phyloP scores from a whole-genome alignment of 805 yeast species.

The Metschnikowia kofuensis region DNA sequence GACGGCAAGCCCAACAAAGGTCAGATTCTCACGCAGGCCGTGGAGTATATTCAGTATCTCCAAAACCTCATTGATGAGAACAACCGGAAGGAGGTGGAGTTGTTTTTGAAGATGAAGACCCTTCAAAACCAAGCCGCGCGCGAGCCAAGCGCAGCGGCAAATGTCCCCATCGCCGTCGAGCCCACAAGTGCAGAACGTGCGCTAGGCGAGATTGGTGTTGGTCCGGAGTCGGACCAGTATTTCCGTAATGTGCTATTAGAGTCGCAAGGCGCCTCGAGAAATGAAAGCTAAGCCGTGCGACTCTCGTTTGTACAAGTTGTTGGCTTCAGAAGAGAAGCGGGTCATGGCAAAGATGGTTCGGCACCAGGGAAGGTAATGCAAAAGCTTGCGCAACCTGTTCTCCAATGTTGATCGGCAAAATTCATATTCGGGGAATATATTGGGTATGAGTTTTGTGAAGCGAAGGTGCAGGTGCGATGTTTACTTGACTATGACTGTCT shows the following conservation, averaged over 20 bases:
- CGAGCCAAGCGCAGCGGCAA: slow-evolving; percentile 23
- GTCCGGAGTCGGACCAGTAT: slow-evolving; percentile 57
- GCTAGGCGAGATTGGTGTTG: slow-evolving; percentile 76
- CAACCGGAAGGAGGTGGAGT: slow-evolving; percentile 75
- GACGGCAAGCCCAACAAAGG: slow-evolving; percentile 88
- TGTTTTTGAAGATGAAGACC: slow-evolving; percentile 56
- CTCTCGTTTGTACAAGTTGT: no score
- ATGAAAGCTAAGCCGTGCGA: not conserved
- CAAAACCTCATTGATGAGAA: slow-evolving; percentile 75
- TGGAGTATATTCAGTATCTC: slow-evolving; percentile 63
- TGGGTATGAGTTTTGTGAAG: no score
- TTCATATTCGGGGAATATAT: no score
- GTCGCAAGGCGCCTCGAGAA: not conserved
- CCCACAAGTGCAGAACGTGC: slow-evolving; percentile 79
- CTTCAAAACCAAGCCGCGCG: slow-evolving; percentile 35
- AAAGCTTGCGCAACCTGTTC: no score
- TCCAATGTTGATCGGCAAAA: no score
- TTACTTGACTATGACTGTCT: no score
- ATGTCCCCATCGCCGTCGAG: slow-evolving; percentile 40
- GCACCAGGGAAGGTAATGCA: no score
- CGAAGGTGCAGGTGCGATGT: no score
- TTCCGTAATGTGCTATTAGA: slow-evolving; percentile 18
- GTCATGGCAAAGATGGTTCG: no score
- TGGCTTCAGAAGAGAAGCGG: no score
- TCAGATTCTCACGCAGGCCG: slow-evolving; percentile 71